Percentiles rank a stretch among this genome's conserved stretches.
Conservation (phyloP, 306 rosid species). For the Quercus rubra region DNA sequence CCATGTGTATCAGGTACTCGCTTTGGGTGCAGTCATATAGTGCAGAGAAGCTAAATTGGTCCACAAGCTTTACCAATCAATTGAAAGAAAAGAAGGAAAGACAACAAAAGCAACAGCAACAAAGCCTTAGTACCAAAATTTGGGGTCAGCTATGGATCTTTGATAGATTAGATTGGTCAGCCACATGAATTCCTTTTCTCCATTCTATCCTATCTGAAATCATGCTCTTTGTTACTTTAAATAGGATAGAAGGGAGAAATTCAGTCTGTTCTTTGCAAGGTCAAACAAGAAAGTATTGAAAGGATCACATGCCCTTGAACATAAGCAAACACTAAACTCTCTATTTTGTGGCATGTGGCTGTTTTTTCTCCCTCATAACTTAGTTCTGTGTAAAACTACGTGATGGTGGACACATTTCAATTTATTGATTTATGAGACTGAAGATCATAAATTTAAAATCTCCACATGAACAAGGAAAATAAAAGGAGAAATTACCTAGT, state of each 20-base stretch:
- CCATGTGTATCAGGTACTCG: neutral
- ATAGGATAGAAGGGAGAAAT: neutral
- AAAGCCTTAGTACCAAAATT: too few species aligned
- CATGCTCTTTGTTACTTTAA: too few species aligned
- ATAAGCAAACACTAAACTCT: neutral
- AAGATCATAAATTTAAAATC: neutral
- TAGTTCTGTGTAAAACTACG: neutral
- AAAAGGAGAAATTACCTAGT: constrained; percentile 26
- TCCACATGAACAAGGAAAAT: too few species aligned
- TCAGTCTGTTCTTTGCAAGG: neutral
- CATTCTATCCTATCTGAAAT: too few species aligned
- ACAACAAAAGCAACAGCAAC: too few species aligned
- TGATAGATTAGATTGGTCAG: too few species aligned
- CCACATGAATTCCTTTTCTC: too few species aligned
- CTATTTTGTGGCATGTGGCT: neutral
- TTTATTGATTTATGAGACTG: neutral
- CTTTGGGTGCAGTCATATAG: neutral
- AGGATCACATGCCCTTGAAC: neutral
- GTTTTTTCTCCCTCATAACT: neutral
- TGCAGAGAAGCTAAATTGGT: neutral
- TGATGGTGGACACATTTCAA: neutral
- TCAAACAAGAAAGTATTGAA: neutral
- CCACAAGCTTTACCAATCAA: neutral
- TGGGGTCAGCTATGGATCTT: too few species aligned
- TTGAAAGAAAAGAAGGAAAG: neutral